Percentiles rank a stretch among this genome's conserved stretches.
Conservation (phyloP, 2,329 filamentous ascomycete genomes). For the Xylariaceae sp. region DNA sequence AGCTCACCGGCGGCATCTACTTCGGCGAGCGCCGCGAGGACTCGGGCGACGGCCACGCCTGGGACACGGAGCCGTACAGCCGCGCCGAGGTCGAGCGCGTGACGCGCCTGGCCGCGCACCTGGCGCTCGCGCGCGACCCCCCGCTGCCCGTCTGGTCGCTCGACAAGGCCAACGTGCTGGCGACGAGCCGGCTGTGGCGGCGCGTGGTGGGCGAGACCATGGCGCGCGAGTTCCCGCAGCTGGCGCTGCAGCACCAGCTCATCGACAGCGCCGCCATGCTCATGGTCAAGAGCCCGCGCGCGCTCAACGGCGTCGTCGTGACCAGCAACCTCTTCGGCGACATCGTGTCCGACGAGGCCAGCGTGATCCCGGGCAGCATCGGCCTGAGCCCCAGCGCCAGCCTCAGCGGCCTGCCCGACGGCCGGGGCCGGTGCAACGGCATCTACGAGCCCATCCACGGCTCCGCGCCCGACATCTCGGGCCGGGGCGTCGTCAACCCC, state of each 20-base stretch:
- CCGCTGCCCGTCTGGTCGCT: conserved; percentile 75
- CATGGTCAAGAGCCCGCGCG: conserved; percentile 87
- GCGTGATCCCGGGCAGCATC: conserved; percentile 85
- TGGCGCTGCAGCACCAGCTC: conserved; percentile 79
- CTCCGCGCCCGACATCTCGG: conserved; percentile 88
- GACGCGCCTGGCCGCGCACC: conserved; percentile 69
- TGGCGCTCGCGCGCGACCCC: conserved; percentile 70
- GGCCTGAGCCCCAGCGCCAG: conserved; percentile 84
- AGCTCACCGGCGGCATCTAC: conserved; percentile 90
- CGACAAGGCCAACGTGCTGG: conserved; percentile 95
- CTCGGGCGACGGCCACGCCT: conserved; percentile 63
- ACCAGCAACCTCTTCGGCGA: conserved; percentile 94
- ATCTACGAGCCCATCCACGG: conserved; percentile 98
- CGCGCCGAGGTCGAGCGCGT: conserved; percentile 82
- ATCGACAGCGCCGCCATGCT: conserved; percentile 98
- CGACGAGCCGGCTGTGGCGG: conserved; percentile 82
- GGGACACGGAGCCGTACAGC: conserved; percentile 83
- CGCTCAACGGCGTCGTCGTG: conserved; percentile 83
- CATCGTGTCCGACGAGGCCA: conserved; percentile 92
- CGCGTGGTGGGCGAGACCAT: conserved; percentile 81
- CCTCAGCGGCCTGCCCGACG: conserved; percentile 78
- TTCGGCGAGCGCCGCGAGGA: conserved; percentile 83
- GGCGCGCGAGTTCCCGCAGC: conserved; percentile 78
- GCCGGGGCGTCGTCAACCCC: conserved; percentile 65
- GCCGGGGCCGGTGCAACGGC: conserved; percentile 76